Percentiles rank a stretch among this genome's conserved stretches.
Evolutionary conservation across 768 basidiomycete species (phyloP).

Genomic region (Cystobasidium onofrii): DNA sequence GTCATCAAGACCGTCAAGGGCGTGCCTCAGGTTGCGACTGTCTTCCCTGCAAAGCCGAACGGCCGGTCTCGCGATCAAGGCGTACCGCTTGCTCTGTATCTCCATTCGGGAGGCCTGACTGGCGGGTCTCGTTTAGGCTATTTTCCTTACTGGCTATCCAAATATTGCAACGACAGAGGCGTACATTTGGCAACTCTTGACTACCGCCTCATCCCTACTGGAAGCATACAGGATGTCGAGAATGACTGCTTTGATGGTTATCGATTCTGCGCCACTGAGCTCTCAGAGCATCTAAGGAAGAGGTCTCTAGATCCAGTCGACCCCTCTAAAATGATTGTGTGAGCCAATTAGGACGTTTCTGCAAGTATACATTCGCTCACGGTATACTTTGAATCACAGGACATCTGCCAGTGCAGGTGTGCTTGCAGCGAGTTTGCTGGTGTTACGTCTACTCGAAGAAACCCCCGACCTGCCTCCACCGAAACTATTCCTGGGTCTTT

Average conservation of each 20-base stretch:
- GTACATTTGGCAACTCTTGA: neutral
- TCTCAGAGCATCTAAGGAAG: neutral
- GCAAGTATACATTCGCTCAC: no score
- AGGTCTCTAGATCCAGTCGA: neutral
- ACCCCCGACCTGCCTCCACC: neutral
- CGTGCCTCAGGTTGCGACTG: neutral
- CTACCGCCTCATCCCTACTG: neutral
- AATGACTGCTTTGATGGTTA: neutral
- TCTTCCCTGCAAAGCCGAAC: neutral
- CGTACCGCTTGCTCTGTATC: neutral
- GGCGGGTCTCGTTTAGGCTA: constrained; percentile 1
- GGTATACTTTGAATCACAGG: no score
- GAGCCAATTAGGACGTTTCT: neutral
- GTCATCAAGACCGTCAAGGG: neutral
- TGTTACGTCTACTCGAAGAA: neutral
- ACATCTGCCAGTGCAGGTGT: neutral
- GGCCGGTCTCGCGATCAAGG: neutral
- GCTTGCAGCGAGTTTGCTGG: neutral
- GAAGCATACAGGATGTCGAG: neutral
- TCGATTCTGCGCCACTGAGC: neutral
- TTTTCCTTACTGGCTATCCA: neutral
- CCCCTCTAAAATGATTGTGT: neutral
- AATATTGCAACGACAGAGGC: neutral
- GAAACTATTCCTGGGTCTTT: neutral
- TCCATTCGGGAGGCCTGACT: neutral